Base-by-base conservation (phyloP, 1,284 basidiomycete species). In the Fomitopsis palustris region DNA sequence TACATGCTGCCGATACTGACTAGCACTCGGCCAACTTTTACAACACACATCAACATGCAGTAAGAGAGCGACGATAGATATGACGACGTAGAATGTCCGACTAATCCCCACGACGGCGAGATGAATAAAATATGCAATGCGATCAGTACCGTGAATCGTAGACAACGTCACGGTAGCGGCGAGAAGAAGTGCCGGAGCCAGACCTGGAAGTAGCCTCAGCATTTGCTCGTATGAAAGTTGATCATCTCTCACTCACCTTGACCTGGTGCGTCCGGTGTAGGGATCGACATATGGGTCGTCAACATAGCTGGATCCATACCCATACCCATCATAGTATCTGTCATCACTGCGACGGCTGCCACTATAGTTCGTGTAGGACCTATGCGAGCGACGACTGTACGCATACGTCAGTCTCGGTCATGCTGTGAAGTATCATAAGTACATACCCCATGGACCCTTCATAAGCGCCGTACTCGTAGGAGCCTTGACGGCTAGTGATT, bases 311-410 rank as follows among this genome's bases (percentile, higher is more conserved):
- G 51, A 49, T 29, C 57, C 57, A n/a, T 53, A 21, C 12, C 47
- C 39, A 21, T 27, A 21, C 4, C 19, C 56, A 21, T 52, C 29
- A 33, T 56, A 51, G 21, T 51, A 43, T 16, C 45, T 47, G 19
- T 43, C 42, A 33, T 56, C 55, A n/a, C 45, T 7, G 19, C 45
- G 54, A 37, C 53, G 37, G 16, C 47, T 51, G 14, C 47, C 47
- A 27, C 47, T 51, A 29, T 51, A 51, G 53, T 53, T 54, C 19
- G 42, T 45, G 42, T 55, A 37, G 38, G 53, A 39, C 19, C 53
- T 54, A 21, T 54, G 53, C 12, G 37, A 23, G 51, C 53, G 53
- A 9, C 37, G 27, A n/a, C 53, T 54, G 3, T n/a, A 35, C 14
- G 2, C 4, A n/a, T 35, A n/a, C 8, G 31, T 52, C 31, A 52